Percentiles rank a stretch among this genome's conserved stretches.
These are phyloP conservation scores for Tillandsia leiboldiana DNA, from an alignment of 176 grass and related monocot genomes.

Conservation along the genomic window DNA sequence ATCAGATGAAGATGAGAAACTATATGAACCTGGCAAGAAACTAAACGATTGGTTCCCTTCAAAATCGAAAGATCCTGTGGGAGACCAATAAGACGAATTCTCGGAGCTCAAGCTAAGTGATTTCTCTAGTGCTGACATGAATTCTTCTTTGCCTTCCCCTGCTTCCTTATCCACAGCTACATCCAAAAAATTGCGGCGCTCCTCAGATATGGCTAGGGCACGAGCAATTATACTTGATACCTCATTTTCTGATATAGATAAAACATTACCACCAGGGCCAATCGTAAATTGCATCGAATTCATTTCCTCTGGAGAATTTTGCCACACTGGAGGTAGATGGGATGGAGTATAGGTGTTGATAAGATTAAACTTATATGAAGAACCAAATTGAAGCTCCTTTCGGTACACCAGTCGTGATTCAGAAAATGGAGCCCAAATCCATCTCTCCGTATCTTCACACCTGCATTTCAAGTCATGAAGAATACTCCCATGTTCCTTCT, in stretches of 20 bases:
- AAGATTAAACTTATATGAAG: constrained; percentile 45
- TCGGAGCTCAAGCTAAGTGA: constrained; percentile 54
- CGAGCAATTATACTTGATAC: constrained; percentile 88
- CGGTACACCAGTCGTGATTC: constrained; percentile 56
- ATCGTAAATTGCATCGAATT: constrained; percentile 38
- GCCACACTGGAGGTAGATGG: constrained; percentile 46
- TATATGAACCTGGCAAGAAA: constrained; percentile 2
- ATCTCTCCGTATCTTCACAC: constrained; percentile 46
- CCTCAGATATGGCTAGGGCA: constrained; percentile 56
- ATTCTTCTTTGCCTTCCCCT: constrained; percentile 20
- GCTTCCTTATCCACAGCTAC: constrained; percentile 22
- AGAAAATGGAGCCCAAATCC: constrained; percentile 68
- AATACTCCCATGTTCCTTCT: constrained; percentile 20
- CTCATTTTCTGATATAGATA: constrained; percentile 64
- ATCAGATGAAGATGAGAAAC: constrained; percentile 38
- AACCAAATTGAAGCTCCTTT: constrained; percentile 43
- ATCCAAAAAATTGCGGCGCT: constrained; percentile 31
- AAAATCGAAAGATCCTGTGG: constrained; percentile 50
- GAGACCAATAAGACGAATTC: constrained; percentile 52
- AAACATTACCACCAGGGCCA: constrained; percentile 51
- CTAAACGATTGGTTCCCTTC: constrained; percentile 21
- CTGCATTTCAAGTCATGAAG: constrained; percentile 21
- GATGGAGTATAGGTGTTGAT: constrained; percentile 64
- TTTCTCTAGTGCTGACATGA: constrained; percentile 50
- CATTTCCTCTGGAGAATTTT: constrained; percentile 36